A percentile compares a stretch with the other conserved stretches of the same genome.
phyloP scores from a whole-genome alignment of 2,329 filamentous ascomycete species.

The Hirsutella thompsonii region DNA sequence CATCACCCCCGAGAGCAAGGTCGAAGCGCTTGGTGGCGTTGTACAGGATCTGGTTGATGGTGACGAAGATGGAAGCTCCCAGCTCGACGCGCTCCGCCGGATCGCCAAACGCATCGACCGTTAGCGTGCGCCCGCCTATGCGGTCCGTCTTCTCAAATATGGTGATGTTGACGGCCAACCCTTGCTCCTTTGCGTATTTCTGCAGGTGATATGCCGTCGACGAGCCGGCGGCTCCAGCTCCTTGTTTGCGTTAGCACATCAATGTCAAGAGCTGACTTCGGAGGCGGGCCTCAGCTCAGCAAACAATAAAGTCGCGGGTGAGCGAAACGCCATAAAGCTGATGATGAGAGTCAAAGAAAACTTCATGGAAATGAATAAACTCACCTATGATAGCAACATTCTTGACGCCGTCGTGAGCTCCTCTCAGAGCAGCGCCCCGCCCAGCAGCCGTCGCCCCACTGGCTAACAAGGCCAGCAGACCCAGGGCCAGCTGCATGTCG shows the following conservation, averaged over 20 bases:
- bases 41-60: slow-evolving; percentile 70
- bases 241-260: too few species aligned
- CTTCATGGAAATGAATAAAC: slow-evolving; percentile 3
- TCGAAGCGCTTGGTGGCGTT: slow-evolving; percentile 59
- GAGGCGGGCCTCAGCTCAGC: neutral
- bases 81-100: slow-evolving; percentile 62
- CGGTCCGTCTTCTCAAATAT: slow-evolving; percentile 70
- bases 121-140: slow-evolving; percentile 78
- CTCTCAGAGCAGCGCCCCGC: slow-evolving; percentile 1
- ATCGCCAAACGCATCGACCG: slow-evolving; percentile 63
- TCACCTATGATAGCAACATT: slow-evolving; percentile 24
- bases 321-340: neutral
- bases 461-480: slow-evolving; percentile 3
- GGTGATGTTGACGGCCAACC: slow-evolving; percentile 61
- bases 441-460: slow-evolving; percentile 7
- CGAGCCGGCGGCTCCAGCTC: slow-evolving; percentile 73
- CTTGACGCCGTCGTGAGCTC: slow-evolving; percentile 8
- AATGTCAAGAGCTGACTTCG: too few species aligned
- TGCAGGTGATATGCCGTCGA: slow-evolving; percentile 75
- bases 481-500: slow-evolving; percentile 5
- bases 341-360: neutral
- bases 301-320: neutral
- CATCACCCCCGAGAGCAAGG: slow-evolving; percentile 43
- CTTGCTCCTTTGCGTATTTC: slow-evolving; percentile 52
- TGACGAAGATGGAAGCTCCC: slow-evolving; percentile 84